These are phyloP conservation scores for Colletotrichum karsti DNA, from an alignment of 2,329 filamentous ascomycete species.

Conservation along the genomic window DNA sequence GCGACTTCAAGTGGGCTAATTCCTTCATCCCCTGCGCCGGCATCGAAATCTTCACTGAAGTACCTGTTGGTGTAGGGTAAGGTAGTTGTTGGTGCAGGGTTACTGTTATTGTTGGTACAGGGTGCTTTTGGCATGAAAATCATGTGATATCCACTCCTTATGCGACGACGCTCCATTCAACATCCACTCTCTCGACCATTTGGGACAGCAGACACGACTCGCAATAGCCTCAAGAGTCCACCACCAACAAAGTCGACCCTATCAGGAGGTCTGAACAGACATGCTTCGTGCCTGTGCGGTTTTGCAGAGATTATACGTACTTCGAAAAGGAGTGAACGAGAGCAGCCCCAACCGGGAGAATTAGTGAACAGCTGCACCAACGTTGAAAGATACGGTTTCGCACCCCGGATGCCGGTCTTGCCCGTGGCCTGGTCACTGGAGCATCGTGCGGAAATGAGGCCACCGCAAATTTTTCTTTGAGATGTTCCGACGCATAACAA, in stretches of 20 bases:
- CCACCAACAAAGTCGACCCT: not conserved
- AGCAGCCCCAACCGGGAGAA: no score
- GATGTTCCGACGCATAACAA: no score
- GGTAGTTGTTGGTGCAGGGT: not conserved
- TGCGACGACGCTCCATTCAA: not conserved
- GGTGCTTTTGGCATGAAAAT: not conserved
- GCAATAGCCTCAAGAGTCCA: conserved; percentile 1
- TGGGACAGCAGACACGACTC: no score
- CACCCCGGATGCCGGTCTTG: no score
- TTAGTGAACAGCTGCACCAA: no score
- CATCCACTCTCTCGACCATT: no score
- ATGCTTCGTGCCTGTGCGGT: not conserved
- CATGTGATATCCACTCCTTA: not conserved
- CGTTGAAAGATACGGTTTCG: no score
- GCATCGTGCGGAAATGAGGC: no score
- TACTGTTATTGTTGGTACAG: no score
- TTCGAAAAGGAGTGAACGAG: not conserved
- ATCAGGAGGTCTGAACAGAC: not conserved
- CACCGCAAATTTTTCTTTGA: no score
- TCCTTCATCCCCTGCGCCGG: not conserved
- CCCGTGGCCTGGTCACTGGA: no score
- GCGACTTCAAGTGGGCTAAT: no score
- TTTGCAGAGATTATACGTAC: conserved; percentile 3
- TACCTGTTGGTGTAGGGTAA: not conserved
- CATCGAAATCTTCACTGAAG: not conserved